A percentile compares a stretch with the other conserved stretches of the same genome.
Evolutionary conservation across 148 eudicot species (phyloP).

Genomic region (Bassia scoparia): DNA sequence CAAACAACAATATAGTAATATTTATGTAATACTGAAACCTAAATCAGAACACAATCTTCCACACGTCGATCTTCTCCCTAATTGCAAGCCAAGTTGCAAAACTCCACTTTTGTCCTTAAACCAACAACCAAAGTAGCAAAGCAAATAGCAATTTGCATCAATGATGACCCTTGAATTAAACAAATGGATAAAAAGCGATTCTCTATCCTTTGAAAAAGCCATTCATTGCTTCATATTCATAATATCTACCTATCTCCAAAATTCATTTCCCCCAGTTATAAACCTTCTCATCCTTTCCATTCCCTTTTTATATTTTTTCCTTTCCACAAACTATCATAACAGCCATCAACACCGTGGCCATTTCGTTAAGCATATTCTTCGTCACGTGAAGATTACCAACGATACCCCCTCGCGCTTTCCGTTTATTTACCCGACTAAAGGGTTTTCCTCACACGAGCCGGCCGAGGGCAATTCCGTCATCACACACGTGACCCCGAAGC

Average conservation of each 20-base stretch:
- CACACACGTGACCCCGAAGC: neutral
- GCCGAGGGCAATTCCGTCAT: slow-evolving; percentile 15
- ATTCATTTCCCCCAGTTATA: slow-evolving; percentile 22
- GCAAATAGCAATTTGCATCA: neutral
- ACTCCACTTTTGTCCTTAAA: slow-evolving; percentile 3
- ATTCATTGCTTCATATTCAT: neutral
- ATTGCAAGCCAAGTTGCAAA: neutral
- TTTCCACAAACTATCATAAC: slow-evolving; percentile 11
- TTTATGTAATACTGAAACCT: too few species aligned
- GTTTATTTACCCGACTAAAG: neutral
- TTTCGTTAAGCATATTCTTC: slow-evolving; percentile 41
- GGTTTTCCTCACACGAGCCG: neutral
- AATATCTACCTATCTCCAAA: too few species aligned
- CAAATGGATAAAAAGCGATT: slow-evolving; percentile 15
- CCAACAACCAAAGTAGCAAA: neutral
- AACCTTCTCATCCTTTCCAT: neutral
- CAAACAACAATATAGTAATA: too few species aligned
- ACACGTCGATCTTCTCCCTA: too few species aligned
- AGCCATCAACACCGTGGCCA: slow-evolving; percentile 55
- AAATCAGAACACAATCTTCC: too few species aligned
- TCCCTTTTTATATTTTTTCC: neutral
- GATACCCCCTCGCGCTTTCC: slow-evolving; percentile 21
- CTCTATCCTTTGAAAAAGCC: slow-evolving; percentile 9
- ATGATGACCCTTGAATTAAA: slow-evolving; percentile 15
- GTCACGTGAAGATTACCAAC: slow-evolving; percentile 9